These are phyloP conservation scores for Globisporangium cylindrosporum DNA, from an alignment of 352 stramenopile species.

Conservation along the genomic window DNA sequence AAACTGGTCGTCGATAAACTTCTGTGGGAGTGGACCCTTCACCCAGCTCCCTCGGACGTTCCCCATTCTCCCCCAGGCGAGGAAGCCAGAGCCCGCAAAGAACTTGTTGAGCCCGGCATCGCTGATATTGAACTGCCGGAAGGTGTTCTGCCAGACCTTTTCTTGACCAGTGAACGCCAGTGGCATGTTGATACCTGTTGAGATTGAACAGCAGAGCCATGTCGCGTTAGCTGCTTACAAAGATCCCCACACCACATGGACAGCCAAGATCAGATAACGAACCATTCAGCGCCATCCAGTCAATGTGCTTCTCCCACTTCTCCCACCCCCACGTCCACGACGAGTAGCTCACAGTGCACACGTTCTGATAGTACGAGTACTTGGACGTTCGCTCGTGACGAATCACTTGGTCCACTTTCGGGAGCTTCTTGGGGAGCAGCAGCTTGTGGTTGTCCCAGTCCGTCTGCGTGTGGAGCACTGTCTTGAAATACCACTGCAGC, in stretches of 20 bases:
- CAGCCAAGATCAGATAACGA: not conserved
- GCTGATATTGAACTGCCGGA: constrained; percentile 79
- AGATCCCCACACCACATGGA: not conserved
- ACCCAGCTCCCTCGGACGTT: constrained; percentile 87
- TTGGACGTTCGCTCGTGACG: constrained; percentile 59
- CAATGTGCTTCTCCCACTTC: constrained; percentile 90
- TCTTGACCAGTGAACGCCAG: constrained; percentile 90
- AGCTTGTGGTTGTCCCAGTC: constrained; percentile 81
- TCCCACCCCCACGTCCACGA: constrained; percentile 85
- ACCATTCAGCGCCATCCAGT: constrained; percentile 93
- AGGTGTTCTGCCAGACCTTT: constrained; percentile 87
- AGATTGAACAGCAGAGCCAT: not conserved
- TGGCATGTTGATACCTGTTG: constrained; percentile 84
- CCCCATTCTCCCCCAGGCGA: constrained; percentile 89
- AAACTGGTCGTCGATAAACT: constrained; percentile 84
- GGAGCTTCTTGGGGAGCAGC: constrained; percentile 52
- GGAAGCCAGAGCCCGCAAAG: constrained; percentile 86
- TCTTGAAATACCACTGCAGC: constrained; percentile 81
- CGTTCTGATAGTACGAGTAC: constrained; percentile 92
- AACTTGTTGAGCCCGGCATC: constrained; percentile 81
- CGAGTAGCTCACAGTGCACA: constrained; percentile 91
- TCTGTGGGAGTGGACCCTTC: constrained; percentile 75
- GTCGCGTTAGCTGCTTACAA: not conserved
- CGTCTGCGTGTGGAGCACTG: constrained; percentile 64
- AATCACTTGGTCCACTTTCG: constrained; percentile 28